Percentiles rank a stretch among this genome's conserved stretches.
phyloP scores from a whole-genome alignment of 768 basidiomycete species.

The Leucocoprinus leucothites region DNA sequence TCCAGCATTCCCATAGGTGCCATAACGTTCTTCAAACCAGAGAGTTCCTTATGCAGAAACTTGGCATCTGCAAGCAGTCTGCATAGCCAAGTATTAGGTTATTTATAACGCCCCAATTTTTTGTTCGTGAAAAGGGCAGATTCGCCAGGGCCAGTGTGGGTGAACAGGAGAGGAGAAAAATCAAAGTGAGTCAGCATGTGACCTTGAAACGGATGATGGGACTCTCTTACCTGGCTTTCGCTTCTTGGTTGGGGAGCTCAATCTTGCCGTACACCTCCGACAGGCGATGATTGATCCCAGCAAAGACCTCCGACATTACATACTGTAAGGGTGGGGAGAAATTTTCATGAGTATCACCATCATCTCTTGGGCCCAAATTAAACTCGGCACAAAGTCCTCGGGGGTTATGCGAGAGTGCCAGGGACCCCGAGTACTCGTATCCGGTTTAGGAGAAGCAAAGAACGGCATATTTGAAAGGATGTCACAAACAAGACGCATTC shows the following conservation, averaged over 20 bases:
- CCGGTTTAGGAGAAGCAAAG: conserved; percentile 10
- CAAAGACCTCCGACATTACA: conserved; percentile 95
- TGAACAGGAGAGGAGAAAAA: neutral
- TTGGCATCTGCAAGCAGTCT: conserved; percentile 81
- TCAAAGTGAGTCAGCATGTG: conserved; percentile 4
- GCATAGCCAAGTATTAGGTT: conserved; percentile 1
- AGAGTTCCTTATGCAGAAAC: conserved; percentile 74
- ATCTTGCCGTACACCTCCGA: conserved; percentile 83
- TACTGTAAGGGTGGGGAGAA: conserved; percentile 40
- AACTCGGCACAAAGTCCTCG: neutral
- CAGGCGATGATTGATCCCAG: conserved; percentile 87
- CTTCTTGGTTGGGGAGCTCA: conserved; percentile 78
- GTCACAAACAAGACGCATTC: conserved; percentile 20
- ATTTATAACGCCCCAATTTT: conserved; percentile 5
- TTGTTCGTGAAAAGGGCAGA: neutral
- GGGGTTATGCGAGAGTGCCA: too few relatives aligned
- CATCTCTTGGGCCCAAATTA: neutral
- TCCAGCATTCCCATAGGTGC: conserved; percentile 78
- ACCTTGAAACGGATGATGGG: neutral
- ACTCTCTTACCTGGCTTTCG: conserved; percentile 75
- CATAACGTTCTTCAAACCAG: conserved; percentile 68
- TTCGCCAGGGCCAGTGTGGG: conserved; percentile 7
- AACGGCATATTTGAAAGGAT: too few relatives aligned
- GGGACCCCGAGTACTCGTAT: too few relatives aligned
- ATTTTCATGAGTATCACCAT: conserved; percentile 13